phyloP scores from a whole-genome alignment of 2,329 filamentous ascomycete genomes.

The Triangularia verruculosa region DNA sequence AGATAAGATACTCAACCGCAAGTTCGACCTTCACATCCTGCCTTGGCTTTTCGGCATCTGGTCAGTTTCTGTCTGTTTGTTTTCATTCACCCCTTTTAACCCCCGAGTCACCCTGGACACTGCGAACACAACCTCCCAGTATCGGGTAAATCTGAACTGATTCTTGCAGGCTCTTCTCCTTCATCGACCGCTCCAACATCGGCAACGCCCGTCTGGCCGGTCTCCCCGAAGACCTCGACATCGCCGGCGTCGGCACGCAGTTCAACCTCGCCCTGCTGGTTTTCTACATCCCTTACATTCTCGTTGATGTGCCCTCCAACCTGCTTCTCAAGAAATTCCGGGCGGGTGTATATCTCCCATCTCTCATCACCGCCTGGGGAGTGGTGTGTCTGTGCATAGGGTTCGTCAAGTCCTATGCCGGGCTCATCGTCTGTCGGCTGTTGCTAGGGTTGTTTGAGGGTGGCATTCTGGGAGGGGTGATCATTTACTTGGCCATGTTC shows the following conservation, averaged over 20 bases:
- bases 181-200: conserved; percentile 53
- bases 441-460: conserved; percentile 54
- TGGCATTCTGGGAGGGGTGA: conserved; percentile 55
- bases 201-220: conserved; percentile 50
- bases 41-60: conserved; percentile 31
- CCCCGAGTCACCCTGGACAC: too few species aligned
- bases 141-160: not conserved
- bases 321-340: conserved; percentile 61
- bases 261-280: conserved; percentile 60
- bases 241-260: conserved; percentile 47
- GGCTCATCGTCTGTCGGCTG: conserved; percentile 37
- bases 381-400: conserved; percentile 27
- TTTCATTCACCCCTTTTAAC: not conserved
- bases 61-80: conserved; percentile 8
- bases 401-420: conserved; percentile 26
- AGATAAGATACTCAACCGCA: conserved; percentile 27
- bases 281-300: conserved; percentile 68
- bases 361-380: conserved; percentile 55
- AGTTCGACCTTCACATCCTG: conserved; percentile 29
- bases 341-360: conserved; percentile 62
- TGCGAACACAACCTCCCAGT: not conserved
- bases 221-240: conserved; percentile 36
- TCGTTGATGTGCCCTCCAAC: conserved; percentile 64
- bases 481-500: conserved; percentile 48
- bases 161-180: conserved; percentile 45